These are phyloP conservation scores for Arabidopsis suecica DNA, from an alignment of 345 rosid genomes.

Conservation along the genomic window DNA sequence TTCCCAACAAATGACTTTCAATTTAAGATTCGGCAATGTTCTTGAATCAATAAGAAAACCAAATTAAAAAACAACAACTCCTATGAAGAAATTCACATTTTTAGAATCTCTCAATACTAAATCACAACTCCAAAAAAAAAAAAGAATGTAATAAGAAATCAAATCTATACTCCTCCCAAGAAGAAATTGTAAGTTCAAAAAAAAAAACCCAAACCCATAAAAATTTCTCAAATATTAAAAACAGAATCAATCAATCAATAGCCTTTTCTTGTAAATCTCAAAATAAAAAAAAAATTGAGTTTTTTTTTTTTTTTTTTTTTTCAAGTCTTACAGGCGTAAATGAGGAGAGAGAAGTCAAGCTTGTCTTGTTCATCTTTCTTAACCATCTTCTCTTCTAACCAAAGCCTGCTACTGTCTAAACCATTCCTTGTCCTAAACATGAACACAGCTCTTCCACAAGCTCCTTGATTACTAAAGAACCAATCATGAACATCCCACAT, in stretches of 20 bases:
- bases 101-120: constrained; percentile 33
- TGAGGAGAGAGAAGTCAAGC: constrained; percentile 76
- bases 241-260: constrained; percentile 26
- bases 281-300: neutral
- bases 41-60: constrained; percentile 1
- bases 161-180: constrained; percentile 50
- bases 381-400: constrained; percentile 71
- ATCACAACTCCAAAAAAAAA: constrained; percentile 38
- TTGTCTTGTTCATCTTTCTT: constrained; percentile 65
- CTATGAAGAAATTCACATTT: constrained; percentile 31
- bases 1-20: constrained; percentile 18
- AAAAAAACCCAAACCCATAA: constrained; percentile 17
- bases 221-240: constrained; percentile 24
- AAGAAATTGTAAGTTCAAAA: constrained; percentile 30
- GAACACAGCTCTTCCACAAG: constrained; percentile 72
- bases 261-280: constrained; percentile 30
- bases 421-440: constrained; percentile 91
- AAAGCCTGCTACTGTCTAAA: constrained; percentile 65
- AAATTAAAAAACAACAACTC: neutral
- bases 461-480: constrained; percentile 63
- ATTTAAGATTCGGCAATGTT: constrained; percentile 9
- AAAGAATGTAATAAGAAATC: constrained; percentile 42
- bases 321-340: constrained; percentile 70
- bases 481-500: constrained; percentile 98
- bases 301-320: neutral